phyloP scores from a whole-genome alignment of 2,329 filamentous ascomycete genomes.

The Zymoseptoria tritici region DNA sequence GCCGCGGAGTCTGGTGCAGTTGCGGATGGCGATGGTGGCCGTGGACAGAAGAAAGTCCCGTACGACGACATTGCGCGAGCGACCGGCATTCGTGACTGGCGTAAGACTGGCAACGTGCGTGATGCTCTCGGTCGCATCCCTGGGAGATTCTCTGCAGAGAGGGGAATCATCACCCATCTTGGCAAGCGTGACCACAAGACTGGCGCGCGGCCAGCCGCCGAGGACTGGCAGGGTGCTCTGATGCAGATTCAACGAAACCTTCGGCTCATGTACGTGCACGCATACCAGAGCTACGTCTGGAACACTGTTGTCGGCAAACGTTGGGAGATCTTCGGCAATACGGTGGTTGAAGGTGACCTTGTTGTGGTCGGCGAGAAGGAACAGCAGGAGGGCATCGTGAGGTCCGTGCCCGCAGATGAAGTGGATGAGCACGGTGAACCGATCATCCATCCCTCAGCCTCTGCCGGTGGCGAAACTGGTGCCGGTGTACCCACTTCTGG shows the following conservation, averaged over 20 bases:
- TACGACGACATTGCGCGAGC: conserved; percentile 74
- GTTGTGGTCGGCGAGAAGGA: conserved; percentile 58
- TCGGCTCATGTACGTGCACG: conserved; percentile 90
- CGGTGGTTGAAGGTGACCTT: conserved; percentile 77
- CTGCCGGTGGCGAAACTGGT: conserved; percentile 2
- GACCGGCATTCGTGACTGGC: conserved; percentile 68
- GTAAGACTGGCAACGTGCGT: conserved; percentile 39
- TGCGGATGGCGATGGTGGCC: conserved; percentile 2
- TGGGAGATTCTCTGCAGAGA: conserved; percentile 73
- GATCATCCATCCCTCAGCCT: conserved; percentile 50
- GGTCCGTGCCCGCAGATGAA: conserved; percentile 30
- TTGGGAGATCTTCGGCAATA: conserved; percentile 65
- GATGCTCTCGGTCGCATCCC: conserved; percentile 65
- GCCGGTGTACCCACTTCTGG: conserved; percentile 3
- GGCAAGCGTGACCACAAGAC: conserved; percentile 36
- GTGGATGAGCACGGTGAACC: conserved; percentile 58
- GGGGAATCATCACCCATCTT: conserved; percentile 70
- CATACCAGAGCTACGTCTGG: conserved; percentile 93
- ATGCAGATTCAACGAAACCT: conserved; percentile 72
- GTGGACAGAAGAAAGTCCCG: conserved; percentile 41
- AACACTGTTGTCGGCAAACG: conserved; percentile 76
- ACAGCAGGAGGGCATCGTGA: conserved; percentile 35
- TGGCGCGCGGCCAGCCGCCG: conserved; percentile 43
- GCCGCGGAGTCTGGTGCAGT: conserved; percentile 23
- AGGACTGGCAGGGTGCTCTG: conserved; percentile 75